Evolutionary conservation across 768 basidiomycete genomes (phyloP).

Genomic region (Serpula lacrymans): DNA sequence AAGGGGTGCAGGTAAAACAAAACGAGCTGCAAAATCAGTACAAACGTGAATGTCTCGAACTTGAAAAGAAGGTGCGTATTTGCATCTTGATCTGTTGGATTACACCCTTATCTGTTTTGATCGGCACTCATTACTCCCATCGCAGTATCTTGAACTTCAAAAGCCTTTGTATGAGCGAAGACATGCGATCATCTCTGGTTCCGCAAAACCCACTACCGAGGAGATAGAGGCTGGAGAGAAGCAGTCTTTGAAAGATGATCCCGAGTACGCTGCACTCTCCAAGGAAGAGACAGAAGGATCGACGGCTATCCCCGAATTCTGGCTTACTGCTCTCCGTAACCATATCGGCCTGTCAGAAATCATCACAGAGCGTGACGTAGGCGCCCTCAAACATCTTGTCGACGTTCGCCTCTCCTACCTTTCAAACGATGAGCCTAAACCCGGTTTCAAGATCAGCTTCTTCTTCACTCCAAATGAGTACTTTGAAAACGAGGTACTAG

Average conservation of each 20-base stretch:
- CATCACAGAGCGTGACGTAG: constrained; percentile 91
- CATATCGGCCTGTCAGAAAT: constrained; percentile 82
- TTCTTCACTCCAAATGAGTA: constrained; percentile 78
- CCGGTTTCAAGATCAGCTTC: constrained; percentile 92
- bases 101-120: constrained; percentile 11
- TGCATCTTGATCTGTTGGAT: constrained; percentile 6
- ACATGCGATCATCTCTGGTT: constrained; percentile 77
- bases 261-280: constrained; percentile 60
- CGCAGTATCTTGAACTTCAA: constrained; percentile 70
- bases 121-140: constrained; percentile 5
- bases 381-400: constrained; percentile 75
- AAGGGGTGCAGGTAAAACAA: constrained; percentile 92
- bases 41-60: constrained; percentile 91
- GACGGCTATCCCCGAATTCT: constrained; percentile 84
- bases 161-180: constrained; percentile 88
- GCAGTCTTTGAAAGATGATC: constrained; percentile 72
- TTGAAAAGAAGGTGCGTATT: constrained; percentile 85
- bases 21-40: constrained; percentile 86
- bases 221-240: constrained; percentile 83
- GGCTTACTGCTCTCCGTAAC: constrained; percentile 94
- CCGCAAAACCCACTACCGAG: constrained; percentile 65
- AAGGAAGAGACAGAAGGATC: constrained; percentile 42
- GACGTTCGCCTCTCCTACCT: constrained; percentile 85
- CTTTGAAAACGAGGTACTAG: constrained; percentile 80
- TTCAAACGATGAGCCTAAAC: constrained; percentile 56